Conservation (phyloP, 2,329 filamentous ascomycete species). For the Alternaria sp. region DNA sequence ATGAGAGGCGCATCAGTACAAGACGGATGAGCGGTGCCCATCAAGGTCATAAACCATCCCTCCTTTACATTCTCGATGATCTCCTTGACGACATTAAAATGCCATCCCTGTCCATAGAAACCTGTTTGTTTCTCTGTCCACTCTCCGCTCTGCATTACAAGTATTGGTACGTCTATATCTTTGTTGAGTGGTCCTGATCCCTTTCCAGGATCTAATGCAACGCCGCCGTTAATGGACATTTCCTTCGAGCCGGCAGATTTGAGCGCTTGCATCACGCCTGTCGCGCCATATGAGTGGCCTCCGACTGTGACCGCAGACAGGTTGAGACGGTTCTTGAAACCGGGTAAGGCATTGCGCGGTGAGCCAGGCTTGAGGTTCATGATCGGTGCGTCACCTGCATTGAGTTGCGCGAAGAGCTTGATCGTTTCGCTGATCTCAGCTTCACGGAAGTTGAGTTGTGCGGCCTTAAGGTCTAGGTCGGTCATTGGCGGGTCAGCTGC, state of each 20-base stretch:
- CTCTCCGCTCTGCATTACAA: slow-evolving; percentile 70
- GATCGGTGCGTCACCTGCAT: slow-evolving; percentile 49
- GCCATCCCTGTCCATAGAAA: slow-evolving; percentile 68
- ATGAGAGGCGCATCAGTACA: slow-evolving; percentile 73
- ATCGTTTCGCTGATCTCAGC: slow-evolving; percentile 58
- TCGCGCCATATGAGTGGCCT: slow-evolving; percentile 73
- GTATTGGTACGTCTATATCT: slow-evolving; percentile 65
- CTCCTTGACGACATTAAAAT: slow-evolving; percentile 69
- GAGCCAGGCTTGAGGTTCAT: slow-evolving; percentile 56
- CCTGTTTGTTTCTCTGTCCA: slow-evolving; percentile 67
- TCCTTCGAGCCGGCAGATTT: slow-evolving; percentile 56
- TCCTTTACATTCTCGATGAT: slow-evolving; percentile 60
- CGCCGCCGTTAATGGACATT: slow-evolving; percentile 63
- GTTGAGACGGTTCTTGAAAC: slow-evolving; percentile 65
- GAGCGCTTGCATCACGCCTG: slow-evolving; percentile 68
- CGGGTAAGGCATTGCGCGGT: slow-evolving; percentile 55
- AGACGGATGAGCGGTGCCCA: slow-evolving; percentile 64
- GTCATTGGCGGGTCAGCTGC: slow-evolving; percentile 43
- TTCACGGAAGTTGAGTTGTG: slow-evolving; percentile 56
- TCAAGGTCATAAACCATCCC: slow-evolving; percentile 58
- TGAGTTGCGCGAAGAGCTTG: slow-evolving; percentile 51
- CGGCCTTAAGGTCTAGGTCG: slow-evolving; percentile 50
- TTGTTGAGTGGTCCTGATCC: slow-evolving; percentile 67
- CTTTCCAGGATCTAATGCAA: slow-evolving; percentile 73
- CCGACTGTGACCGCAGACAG: slow-evolving; percentile 64